Percentiles rank a stretch among this genome's conserved stretches.
phyloP scores from a whole-genome alignment of 73 alveolate species.

The Tetrahymena borealis region DNA sequence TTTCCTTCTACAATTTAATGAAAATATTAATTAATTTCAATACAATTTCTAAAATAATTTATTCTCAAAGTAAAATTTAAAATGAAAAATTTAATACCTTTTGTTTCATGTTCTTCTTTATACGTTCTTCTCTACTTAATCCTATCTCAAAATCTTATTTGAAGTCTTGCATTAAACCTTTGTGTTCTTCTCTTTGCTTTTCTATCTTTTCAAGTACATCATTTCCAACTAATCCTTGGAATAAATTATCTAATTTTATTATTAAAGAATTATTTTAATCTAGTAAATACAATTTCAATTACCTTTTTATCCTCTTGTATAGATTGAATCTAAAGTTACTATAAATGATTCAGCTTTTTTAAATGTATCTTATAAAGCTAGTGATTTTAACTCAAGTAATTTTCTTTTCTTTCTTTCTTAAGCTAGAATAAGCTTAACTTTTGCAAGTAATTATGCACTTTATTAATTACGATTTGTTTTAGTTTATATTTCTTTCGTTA shows the following conservation, averaged over 20 bases:
- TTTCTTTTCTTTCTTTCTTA: slow-evolving; percentile 35
- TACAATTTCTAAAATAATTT: too few relatives aligned
- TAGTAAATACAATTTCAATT: neutral
- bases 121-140: slow-evolving; percentile 15
- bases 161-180: slow-evolving; percentile 2
- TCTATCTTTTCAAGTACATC: slow-evolving; percentile 16
- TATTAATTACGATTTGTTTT: slow-evolving; percentile 9
- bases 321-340: slow-evolving; percentile 13
- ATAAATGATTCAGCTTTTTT: slow-evolving; percentile 21
- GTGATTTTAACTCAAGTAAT: slow-evolving; percentile 6
- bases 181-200: slow-evolving; percentile 21
- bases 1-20: slow-evolving; percentile 3
- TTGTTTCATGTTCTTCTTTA: slow-evolving; percentile 9
- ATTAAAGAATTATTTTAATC: neutral
- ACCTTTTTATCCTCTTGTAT: slow-evolving; percentile 28
- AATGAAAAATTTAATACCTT: neutral
- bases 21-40: too few relatives aligned
- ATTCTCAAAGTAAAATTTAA: neutral
- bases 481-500: slow-evolving; percentile 9
- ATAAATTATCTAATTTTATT: neutral
- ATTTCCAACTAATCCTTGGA: slow-evolving; percentile 7
- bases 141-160: slow-evolving; percentile 8
- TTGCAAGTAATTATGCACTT: neutral
- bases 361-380: slow-evolving; percentile 23
- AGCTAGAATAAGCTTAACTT: slow-evolving; percentile 8